Conservation (phyloP, 192 early-diverging fungal genomes). For the Backusella westeae region DNA sequence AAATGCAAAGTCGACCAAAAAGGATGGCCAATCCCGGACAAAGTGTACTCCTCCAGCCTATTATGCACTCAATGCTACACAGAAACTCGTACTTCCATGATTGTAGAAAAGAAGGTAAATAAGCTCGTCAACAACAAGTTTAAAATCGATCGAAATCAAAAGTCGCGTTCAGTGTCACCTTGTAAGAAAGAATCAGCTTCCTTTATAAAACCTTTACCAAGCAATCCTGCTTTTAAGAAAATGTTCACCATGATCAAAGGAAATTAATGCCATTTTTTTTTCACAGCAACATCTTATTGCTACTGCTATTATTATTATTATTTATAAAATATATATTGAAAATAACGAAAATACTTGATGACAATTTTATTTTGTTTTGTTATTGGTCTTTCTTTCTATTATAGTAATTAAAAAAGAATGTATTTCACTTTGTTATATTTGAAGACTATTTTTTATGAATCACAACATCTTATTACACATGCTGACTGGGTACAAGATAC, state of each 20-base stretch:
- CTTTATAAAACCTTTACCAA: background rate
- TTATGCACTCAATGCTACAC: slow-evolving; percentile 24
- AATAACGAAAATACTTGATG: too few species aligned
- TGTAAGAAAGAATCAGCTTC: background rate
- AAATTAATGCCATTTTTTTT: background rate
- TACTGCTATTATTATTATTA: too few species aligned
- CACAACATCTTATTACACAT: too few species aligned
- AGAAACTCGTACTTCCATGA: slow-evolving; percentile 15
- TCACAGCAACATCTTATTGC: background rate
- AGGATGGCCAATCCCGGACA: slow-evolving; percentile 26
- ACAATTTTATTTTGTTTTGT: too few species aligned
- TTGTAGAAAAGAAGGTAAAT: slow-evolving; percentile 31
- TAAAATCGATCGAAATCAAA: background rate
- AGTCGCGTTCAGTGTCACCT: background rate
- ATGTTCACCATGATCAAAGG: background rate
- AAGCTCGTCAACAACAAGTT: background rate
- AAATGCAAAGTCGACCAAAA: background rate
- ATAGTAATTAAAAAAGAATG: too few species aligned
- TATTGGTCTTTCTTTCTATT: too few species aligned
- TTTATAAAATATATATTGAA: too few species aligned
- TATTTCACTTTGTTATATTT: too few species aligned
- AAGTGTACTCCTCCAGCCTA: slow-evolving; percentile 13
- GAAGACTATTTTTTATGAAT: too few species aligned
- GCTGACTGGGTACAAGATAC: too few species aligned
- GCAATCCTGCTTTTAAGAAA: background rate